These are phyloP conservation scores for Phytopythium ostracodes DNA, from an alignment of 352 stramenopile genomes.

Conservation along the genomic window DNA sequence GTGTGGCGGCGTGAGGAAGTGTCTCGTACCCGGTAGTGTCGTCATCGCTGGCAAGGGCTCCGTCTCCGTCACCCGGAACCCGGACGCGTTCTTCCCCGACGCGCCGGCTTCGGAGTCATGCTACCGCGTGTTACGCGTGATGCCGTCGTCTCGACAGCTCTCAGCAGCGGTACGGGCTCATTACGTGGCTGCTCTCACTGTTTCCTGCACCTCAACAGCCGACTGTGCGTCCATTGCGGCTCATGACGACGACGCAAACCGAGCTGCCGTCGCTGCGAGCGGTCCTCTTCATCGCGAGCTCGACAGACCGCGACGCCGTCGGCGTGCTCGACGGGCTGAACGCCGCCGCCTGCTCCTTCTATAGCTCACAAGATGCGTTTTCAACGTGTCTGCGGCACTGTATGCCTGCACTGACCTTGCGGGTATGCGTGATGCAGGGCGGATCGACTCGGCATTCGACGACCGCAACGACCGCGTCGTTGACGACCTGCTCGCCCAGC, in stretches of 20 bases:
- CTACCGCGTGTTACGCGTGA: conserved; percentile 33
- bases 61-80: conserved; percentile 36
- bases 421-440: conserved; percentile 13
- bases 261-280: conserved; percentile 17
- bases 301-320: conserved; percentile 13
- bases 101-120: conserved; percentile 10
- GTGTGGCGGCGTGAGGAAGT: conserved; percentile 36
- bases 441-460: conserved; percentile 44
- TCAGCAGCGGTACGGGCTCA: conserved; percentile 21
- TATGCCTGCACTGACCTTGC: not conserved
- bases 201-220: too few species aligned
- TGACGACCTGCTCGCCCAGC: conserved; percentile 19
- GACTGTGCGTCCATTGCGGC: too few species aligned
- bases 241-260: conserved; percentile 22
- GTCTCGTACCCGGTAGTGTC: conserved; percentile 42
- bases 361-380: conserved; percentile 60
- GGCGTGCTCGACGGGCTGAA: conserved; percentile 44
- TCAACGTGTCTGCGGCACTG: too few species aligned
- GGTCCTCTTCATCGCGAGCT: conserved; percentile 13
- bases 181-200: too few species aligned
- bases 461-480: conserved; percentile 58
- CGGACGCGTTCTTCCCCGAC: conserved; percentile 47
- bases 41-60: conserved; percentile 49
- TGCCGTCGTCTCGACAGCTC: conserved; percentile 25
- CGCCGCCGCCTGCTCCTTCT: conserved; percentile 62